Base-by-base conservation (phyloP, 1,284 basidiomycete genomes). In the Apiotrichum gracile region DNA sequence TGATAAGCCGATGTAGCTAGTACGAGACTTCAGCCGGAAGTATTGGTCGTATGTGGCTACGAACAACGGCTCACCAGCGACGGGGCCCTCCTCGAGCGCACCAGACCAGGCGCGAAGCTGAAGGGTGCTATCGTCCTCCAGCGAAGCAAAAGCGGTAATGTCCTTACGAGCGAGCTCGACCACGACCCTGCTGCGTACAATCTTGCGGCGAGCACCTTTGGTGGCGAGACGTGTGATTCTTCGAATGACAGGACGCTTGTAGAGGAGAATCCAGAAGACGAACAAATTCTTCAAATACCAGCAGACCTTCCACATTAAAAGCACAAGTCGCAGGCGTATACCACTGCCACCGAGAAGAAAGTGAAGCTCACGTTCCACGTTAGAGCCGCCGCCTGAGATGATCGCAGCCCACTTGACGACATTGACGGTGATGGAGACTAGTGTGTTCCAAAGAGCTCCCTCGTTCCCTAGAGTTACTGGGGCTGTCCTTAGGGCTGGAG, bases 331-430 rank as follows among this genome's bases (percentile, higher is more conserved):
- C 5, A 43, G 31, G 25, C 39, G 37, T 13, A 51, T 27, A 5
- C 47, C 39, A 19, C 33, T 39, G 17, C 45, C 49, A 7, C 29
- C 37, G 8, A 51, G 46, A 17, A 55, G 40, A 33, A 51, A 48
- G 24, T 48, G 37, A 17, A 55, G 40, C 42, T 55, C 54, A 16
- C 54, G 49, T 33, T 55, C 49, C 5, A 47, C 33, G 35, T 55
- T 51, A 6, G 39, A 34, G 19, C 43, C 46, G 2, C 49, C 54
- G 21, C 49, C 49, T 2, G 49, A 33, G 34, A 51, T 39, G 35
- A 55, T 48, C 16, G 50, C 54, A 17, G 48, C 47, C 45, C 49
- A 55, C 49, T 55, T 55, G 49, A 55, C 42, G 22, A 40, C 41
- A 24, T 22, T 17, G 34, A 48, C 42, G 21, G 49, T 45, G 4